phyloP scores from a whole-genome alignment of 768 basidiomycete genomes.

The Daedaleopsis sinensis region DNA sequence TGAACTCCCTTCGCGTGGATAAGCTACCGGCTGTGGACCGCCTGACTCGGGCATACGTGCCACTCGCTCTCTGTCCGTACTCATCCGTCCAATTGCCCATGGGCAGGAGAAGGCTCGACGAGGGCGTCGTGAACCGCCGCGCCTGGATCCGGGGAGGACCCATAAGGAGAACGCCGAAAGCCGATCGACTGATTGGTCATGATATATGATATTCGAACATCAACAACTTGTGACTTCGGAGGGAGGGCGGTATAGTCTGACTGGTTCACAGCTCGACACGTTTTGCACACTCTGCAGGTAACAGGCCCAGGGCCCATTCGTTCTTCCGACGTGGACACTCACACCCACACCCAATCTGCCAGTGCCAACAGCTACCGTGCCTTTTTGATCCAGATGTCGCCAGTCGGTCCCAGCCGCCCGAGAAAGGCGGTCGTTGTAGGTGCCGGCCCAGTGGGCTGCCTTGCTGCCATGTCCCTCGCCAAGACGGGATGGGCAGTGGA shows the following conservation, averaged over 20 bases:
- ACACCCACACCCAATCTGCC: not conserved
- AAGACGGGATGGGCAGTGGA: constrained; percentile 86
- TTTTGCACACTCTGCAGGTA: not conserved
- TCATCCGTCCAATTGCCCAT: no score
- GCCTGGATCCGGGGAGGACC: constrained; percentile 12
- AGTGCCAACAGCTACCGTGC: constrained; percentile 8
- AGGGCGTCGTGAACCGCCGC: not conserved
- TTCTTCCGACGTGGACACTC: not conserved
- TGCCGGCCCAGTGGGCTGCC: constrained; percentile 94
- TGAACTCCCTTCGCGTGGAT: no score
- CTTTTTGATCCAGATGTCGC: constrained; percentile 5
- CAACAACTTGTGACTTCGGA: no score
- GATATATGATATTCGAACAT: no score
- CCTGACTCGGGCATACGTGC: not conserved
- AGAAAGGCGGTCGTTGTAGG: constrained; percentile 72
- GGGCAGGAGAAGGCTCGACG: not conserved
- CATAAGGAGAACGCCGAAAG: constrained; percentile 16
- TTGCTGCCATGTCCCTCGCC: constrained; percentile 83
- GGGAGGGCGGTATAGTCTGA: not conserved
- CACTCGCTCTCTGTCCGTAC: not conserved
- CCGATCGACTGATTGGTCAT: constrained; percentile 5
- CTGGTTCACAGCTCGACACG: not conserved
- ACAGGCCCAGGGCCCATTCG: not conserved
- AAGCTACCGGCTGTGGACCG: not conserved
- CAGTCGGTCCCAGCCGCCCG: constrained; percentile 10